phyloP scores from a whole-genome alignment of 2,329 filamentous ascomycete species.

The Xylariomycetidae sp. region DNA sequence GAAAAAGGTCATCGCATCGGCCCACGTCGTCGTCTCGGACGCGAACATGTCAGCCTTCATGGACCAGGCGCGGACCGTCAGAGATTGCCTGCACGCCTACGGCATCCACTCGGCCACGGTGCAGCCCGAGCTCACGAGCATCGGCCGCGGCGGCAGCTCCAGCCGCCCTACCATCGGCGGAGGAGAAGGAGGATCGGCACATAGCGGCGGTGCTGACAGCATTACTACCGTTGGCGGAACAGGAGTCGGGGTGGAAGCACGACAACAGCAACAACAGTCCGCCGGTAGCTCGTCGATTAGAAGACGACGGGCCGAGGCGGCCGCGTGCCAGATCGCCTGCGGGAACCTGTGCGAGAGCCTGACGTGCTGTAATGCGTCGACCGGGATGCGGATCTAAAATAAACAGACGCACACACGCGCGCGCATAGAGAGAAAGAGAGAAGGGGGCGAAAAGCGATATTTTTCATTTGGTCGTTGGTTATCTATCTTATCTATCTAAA shows the following conservation, averaged over 20 bases:
- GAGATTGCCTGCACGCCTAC: conserved; percentile 67
- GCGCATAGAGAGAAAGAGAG: too few species aligned
- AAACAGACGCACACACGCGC: background rate
- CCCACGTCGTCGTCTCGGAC: conserved; percentile 61
- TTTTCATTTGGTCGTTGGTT: background rate
- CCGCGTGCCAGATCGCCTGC: conserved; percentile 26
- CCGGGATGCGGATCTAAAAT: conserved; percentile 14
- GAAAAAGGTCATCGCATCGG: conserved; percentile 63
- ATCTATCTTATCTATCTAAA: too few species aligned
- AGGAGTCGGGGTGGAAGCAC: background rate
- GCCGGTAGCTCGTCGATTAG: conserved; percentile 22
- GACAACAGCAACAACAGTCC: conserved; percentile 1
- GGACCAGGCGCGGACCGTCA: conserved; percentile 55
- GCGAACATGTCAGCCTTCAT: conserved; percentile 54
- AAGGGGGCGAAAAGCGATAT: too few species aligned
- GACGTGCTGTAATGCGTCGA: conserved; percentile 24
- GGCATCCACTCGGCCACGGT: conserved; percentile 69
- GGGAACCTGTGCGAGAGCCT: conserved; percentile 25
- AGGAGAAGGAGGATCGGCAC: conserved; percentile 3
- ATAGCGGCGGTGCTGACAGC: background rate
- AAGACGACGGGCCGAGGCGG: conserved; percentile 19
- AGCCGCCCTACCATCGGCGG: conserved; percentile 2
- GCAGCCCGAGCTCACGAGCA: conserved; percentile 54
- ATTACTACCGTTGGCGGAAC: background rate
- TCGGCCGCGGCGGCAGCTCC: conserved; percentile 2